A percentile compares a stretch with the other conserved stretches of the same genome.
Conservation (phyloP, 2,329 filamentous ascomycete genomes). For the Pleurostoma richardsiae region DNA sequence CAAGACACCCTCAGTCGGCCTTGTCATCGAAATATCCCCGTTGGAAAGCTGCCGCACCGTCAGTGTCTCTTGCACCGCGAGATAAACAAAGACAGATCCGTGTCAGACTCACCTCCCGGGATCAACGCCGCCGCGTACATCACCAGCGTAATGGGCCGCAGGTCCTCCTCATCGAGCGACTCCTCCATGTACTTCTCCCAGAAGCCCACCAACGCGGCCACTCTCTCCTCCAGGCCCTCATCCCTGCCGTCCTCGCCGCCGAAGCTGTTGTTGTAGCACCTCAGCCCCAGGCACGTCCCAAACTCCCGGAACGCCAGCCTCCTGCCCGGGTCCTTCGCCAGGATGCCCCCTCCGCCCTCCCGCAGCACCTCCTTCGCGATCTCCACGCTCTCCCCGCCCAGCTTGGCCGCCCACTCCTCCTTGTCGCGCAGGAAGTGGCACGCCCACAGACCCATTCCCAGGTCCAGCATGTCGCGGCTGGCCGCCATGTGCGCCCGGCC, state of each 20-base stretch:
- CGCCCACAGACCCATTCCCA: constrained; percentile 57
- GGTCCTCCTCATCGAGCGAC: constrained; percentile 23
- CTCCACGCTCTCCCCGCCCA: constrained; percentile 23
- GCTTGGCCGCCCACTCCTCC: constrained; percentile 40
- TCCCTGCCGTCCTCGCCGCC: constrained; percentile 19
- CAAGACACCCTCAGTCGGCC: too few relatives aligned
- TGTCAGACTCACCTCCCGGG: constrained; percentile 42
- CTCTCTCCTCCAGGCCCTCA: constrained; percentile 11
- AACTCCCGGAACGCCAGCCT: constrained; percentile 51
- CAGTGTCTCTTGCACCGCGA: too few relatives aligned
- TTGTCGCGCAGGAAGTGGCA: constrained; percentile 44
- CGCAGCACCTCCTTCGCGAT: constrained; percentile 16
- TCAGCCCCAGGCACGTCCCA: constrained; percentile 43
- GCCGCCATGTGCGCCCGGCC: constrained; percentile 24
- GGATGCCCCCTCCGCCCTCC: constrained; percentile 6
- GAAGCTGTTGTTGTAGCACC: constrained; percentile 22
- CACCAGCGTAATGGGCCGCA: constrained; percentile 48
- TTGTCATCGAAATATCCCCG: too few relatives aligned
- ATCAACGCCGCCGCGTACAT: constrained; percentile 54
- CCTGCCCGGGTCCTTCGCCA: constrained; percentile 14
- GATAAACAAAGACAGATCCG: neutral
- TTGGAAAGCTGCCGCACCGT: too few relatives aligned
- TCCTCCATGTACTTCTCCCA: constrained; percentile 29
- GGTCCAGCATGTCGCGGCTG: constrained; percentile 46
- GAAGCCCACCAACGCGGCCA: constrained; percentile 22